Percentiles rank a stretch among this genome's conserved stretches.
Conservation (phyloP, 192 early-diverging fungal genomes). For the Powellomyces hirtus region DNA sequence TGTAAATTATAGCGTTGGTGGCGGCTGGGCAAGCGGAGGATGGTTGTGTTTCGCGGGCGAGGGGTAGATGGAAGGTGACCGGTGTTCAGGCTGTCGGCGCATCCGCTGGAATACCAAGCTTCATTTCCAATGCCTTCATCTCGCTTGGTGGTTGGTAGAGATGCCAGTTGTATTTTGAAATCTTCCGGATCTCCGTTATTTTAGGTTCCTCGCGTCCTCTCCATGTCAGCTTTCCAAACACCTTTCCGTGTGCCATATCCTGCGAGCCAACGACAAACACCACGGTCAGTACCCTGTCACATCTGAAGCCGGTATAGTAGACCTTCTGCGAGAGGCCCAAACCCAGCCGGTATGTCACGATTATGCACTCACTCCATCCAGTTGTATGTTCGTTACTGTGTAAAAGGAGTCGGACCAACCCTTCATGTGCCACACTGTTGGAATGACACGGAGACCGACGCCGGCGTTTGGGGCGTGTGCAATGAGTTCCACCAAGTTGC, state of each 20-base stretch:
- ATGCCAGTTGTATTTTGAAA: conserved; percentile 18
- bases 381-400: conserved; percentile 11
- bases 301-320: no score
- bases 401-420: conserved; percentile 17
- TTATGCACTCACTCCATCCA: not conserved
- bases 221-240: conserved; percentile 21
- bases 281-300: not conserved
- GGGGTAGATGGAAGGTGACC: no score
- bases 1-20: no score
- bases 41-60: no score
- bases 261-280: not conserved
- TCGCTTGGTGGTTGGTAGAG: conserved; percentile 19
- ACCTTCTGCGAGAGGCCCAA: no score
- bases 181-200: conserved; percentile 3
- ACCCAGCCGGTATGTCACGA: no score
- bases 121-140: conserved; percentile 4
- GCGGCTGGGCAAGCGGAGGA: no score
- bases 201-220: not conserved
- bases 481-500: conserved; percentile 19
- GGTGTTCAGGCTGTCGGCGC: conserved; percentile 10
- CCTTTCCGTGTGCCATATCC: conserved; percentile 12
- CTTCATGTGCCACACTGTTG: conserved; percentile 11
- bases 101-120: conserved; percentile 12
- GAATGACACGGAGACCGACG: conserved; percentile 11
- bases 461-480: conserved; percentile 17